A percentile compares a stretch with the other conserved stretches of the same genome.
Evolutionary conservation across 2,329 filamentous ascomycete species (phyloP).

Genomic region (Exophiala xenobiotica): DNA sequence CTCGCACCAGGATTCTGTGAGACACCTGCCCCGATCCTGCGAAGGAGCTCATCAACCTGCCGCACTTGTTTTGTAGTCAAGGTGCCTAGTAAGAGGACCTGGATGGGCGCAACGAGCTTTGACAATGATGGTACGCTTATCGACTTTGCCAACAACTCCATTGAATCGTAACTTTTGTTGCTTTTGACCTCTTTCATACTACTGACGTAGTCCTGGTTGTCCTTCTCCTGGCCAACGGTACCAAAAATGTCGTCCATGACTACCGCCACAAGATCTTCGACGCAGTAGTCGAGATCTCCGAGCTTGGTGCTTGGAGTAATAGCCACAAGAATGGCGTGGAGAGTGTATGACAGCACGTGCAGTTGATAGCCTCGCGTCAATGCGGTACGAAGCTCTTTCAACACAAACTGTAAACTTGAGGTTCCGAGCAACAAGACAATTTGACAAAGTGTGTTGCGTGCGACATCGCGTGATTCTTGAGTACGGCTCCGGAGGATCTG

Average conservation of each 20-base stretch:
- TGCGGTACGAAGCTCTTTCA: constrained; percentile 83
- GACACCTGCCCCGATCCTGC: constrained; percentile 78
- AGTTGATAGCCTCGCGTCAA: constrained; percentile 86
- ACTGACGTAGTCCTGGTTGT: constrained; percentile 90
- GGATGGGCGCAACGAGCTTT: constrained; percentile 74
- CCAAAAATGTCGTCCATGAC: constrained; percentile 99
- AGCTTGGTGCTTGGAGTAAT: constrained; percentile 70
- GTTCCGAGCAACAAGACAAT: constrained; percentile 80
- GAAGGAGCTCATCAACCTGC: constrained; percentile 86
- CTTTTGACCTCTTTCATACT: constrained; percentile 98
- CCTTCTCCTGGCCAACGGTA: constrained; percentile 87
- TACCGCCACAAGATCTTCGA: constrained; percentile 72
- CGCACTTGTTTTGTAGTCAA: constrained; percentile 78
- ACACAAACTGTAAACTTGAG: constrained; percentile 82
- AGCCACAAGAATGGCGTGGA: constrained; percentile 84
- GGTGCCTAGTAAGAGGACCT: constrained; percentile 76
- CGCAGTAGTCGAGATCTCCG: constrained; percentile 86
- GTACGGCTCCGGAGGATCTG: constrained; percentile 88
- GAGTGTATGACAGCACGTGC: constrained; percentile 90
- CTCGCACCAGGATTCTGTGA: constrained; percentile 76
- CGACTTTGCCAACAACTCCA: constrained; percentile 85
- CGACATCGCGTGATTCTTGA: constrained; percentile 85
- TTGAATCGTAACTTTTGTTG: constrained; percentile 96
- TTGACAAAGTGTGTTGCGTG: constrained; percentile 80
- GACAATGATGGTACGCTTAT: constrained; percentile 73